Conservation (phyloP, 148 eudicot genomes). For the Vaccinium vitisidaea region DNA sequence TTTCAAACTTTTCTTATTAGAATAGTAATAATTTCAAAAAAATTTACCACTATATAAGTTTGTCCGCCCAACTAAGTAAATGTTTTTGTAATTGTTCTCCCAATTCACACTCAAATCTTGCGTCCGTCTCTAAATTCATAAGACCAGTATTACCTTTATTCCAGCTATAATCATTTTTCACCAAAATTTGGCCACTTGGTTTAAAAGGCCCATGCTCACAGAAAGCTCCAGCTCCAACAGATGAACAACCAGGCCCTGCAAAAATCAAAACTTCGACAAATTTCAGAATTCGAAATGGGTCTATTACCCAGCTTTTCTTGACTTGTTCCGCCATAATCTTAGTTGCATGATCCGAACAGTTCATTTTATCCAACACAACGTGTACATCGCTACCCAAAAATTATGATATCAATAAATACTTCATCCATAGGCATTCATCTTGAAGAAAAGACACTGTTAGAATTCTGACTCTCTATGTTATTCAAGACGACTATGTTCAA, state of each 20-base stretch:
- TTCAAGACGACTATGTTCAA: background rate
- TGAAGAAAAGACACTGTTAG: too few species aligned
- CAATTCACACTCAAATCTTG: too few species aligned
- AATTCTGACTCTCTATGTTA: background rate
- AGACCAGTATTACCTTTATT: slow-evolving; percentile 53
- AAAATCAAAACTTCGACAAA: background rate
- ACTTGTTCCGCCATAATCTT: background rate
- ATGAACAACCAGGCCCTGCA: slow-evolving; percentile 86
- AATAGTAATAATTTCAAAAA: too few species aligned
- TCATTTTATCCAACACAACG: background rate
- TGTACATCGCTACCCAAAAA: background rate
- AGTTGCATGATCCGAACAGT: background rate
- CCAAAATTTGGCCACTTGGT: slow-evolving; percentile 47
- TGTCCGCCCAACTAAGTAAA: too few species aligned
- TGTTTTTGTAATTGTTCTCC: too few species aligned
- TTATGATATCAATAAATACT: background rate
- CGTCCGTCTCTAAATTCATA: too few species aligned
- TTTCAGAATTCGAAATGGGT: background rate
- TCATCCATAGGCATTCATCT: background rate
- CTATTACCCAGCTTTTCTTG: background rate
- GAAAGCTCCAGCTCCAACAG: slow-evolving; percentile 80
- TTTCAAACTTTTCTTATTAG: too few species aligned
- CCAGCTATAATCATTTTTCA: slow-evolving; percentile 71
- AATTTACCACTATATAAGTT: too few species aligned
- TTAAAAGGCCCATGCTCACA: slow-evolving; percentile 74